phyloP scores from a whole-genome alignment of 176 grass and related monocot genomes.

The Zea mays region DNA sequence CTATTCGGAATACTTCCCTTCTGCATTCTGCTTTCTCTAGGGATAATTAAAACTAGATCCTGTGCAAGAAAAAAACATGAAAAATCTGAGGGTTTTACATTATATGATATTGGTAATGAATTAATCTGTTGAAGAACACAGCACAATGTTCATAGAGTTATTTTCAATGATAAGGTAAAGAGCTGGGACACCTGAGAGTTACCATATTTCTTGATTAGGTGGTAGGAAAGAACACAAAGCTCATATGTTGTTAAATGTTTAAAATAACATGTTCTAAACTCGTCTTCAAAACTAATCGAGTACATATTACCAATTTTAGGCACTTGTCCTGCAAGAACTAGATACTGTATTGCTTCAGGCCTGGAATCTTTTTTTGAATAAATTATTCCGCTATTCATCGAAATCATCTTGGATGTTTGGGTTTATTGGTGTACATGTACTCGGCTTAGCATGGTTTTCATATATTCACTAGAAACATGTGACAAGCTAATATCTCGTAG shows the following conservation, averaged over 20 bases:
- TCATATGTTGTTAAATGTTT: neutral
- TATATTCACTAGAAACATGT: neutral
- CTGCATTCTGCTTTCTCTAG: neutral
- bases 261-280: neutral
- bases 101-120: neutral
- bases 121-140: neutral
- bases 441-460: conserved; percentile 17
- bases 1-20: neutral
- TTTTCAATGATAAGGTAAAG: neutral
- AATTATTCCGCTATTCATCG: neutral
- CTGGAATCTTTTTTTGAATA: neutral
- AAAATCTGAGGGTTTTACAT: neutral
- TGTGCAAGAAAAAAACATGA: neutral
- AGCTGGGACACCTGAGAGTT: neutral
- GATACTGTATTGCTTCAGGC: neutral
- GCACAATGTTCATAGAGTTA: neutral
- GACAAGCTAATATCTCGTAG: conserved; percentile 2
- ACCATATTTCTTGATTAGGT: conserved; percentile 22
- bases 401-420: neutral
- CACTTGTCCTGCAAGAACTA: neutral
- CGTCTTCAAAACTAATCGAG: neutral
- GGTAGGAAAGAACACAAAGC: neutral
- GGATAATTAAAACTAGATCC: neutral
- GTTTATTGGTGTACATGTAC: conserved; percentile 1
- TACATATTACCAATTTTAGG: neutral